Evolutionary conservation across 768 basidiomycete genomes (phyloP), one percentile per base, ranked within the genome.

Genomic region (Suillus subluteus): DNA sequence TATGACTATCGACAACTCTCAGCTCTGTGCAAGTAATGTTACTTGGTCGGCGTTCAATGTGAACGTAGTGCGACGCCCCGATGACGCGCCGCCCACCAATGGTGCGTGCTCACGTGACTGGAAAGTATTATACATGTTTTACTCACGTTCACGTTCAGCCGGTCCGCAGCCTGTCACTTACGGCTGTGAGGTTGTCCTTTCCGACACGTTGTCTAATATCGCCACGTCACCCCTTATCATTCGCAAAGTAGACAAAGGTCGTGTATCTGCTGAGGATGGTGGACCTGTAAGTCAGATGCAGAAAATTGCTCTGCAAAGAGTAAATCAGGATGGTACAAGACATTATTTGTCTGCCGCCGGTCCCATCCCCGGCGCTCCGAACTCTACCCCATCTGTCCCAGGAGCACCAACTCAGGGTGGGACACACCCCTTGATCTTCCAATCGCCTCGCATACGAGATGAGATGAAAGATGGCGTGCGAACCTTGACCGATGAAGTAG

Each of bases 231-330:
- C 94, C 0, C 84, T 97, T 50, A 82, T 94, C 69, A 91, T 98
- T 62, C 92, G 94, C 68, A 96, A 96, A 77, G 94, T 98, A 37
- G 95, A 96, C 77, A 96, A 96, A 73, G 92, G 92, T 37, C 84
- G 89, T 66, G 91, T 96, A 44, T 87, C 88, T n/a, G 80, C 85
- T n/a, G 93, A 95, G 70, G 91, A 95, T 73, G 92, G 92, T 23
- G 93, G 95, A 6, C 96, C 95, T 50, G 92, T 98, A 68, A 95
- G 94, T 73, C 95, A 97, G 77, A 94, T 98, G 89, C 96, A 98
- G 80, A 95, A 96, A 81, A 92, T 98, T 68, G 96, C 95, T 2
- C 81, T 98, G 52, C 91, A 95, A 73, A 85, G 93, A 64, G 87
- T 93, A 63, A 91, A 93, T 73, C 82, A 87, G 66, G 93, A 90